Evolutionary conservation across 768 basidiomycete species (phyloP).

Genomic region (Lentinula lateritia): DNA sequence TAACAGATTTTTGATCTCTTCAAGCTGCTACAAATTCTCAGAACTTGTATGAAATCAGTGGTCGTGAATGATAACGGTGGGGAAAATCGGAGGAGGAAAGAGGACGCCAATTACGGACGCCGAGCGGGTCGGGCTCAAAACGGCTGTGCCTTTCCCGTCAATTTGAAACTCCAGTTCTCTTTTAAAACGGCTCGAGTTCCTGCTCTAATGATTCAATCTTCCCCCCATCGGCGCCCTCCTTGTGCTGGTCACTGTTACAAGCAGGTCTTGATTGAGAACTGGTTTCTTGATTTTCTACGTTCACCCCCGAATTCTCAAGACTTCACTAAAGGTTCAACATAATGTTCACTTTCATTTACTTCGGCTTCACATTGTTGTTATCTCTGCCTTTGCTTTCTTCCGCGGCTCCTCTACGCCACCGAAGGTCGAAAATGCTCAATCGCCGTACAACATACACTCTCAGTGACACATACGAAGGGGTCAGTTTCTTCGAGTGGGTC

Average conservation of each 20-base stretch:
- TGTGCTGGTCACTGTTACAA: slow-evolving; percentile 8
- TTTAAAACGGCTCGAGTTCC: no score
- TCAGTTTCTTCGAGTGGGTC: slow-evolving; percentile 3
- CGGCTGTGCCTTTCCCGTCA: not conserved
- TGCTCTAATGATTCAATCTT: not conserved
- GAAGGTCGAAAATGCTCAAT: not conserved
- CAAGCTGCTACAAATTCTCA: no score
- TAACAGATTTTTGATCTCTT: no score
- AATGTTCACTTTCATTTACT: not conserved
- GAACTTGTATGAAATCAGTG: no score
- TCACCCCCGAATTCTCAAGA: not conserved
- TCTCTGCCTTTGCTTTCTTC: not conserved
- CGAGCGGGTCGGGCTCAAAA: no score
- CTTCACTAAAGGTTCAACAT: not conserved
- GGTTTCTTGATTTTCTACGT: slow-evolving; percentile 1
- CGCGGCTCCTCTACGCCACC: not conserved
- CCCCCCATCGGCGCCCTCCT: not conserved
- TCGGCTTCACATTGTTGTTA: not conserved
- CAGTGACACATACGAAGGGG: not conserved
- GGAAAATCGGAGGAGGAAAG: no score
- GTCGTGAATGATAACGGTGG: no score
- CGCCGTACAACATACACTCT: not conserved
- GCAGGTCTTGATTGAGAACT: slow-evolving; percentile 8
- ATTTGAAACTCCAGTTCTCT: not conserved
- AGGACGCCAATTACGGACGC: no score